Base-by-base conservation (phyloP, 83 land plant genomes). In the Picea abies region DNA sequence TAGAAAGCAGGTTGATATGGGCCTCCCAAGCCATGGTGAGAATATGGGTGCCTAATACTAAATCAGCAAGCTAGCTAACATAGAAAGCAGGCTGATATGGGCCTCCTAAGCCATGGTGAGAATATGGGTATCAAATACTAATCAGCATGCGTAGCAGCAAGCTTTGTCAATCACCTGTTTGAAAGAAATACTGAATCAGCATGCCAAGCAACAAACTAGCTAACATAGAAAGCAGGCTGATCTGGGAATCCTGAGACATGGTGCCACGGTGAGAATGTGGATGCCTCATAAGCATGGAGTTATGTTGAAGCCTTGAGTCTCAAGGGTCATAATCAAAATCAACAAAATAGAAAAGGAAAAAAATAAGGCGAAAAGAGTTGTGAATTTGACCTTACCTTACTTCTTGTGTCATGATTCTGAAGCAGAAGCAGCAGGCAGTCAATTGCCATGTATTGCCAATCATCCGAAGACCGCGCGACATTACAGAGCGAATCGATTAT, bases 381-480 rank as follows among this genome's bases (percentile, higher is more conserved):
- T 61, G 64, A 79, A 61, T 5, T 44, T 32, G 78, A 20, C 19
- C 63, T n/a, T n/a, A n/a, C n/a, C n/a, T n/a, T n/a, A n/a, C n/a
- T 72, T 78, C 98, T 87, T 16, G 95, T 92, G 6, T 63, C 67
- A n/a, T 80, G 82, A 85, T 97, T 98, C 84, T 89, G 90, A 29
- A 97, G 87, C 52, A 97, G 88, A 80, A 93, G 88, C 52, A 97
- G 71, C 29, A 97, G 90, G 72, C 97, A 95, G 79, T 97, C 99
- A 20, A 97, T 88, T 8, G 92, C 99, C 94, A 95, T 94, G 86
- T 94, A 95, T 56, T n/a, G 96, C 94, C 96, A 94, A 76, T 94
- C 95, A 84, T 95, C 94, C 11, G 96, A 97, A 9, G 99, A 97
- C 68, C 98, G 87, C 22, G 98, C 89, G 37, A 95, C 85, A 84